These are phyloP conservation scores for Mucor indicus DNA, from an alignment of 371 early-diverging fungal species.

Conservation along the genomic window DNA sequence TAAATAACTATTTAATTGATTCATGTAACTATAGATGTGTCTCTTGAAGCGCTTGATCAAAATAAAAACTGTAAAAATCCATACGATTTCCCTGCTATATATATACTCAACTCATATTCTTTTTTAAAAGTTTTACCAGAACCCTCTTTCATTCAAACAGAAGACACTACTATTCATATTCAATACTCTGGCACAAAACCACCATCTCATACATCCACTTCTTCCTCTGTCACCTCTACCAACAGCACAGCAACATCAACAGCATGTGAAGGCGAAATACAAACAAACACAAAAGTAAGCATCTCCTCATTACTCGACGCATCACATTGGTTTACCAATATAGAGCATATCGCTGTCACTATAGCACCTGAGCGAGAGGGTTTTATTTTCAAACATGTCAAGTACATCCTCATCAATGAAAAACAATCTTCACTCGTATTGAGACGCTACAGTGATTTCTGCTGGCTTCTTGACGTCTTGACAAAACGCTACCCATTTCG, in stretches of 20 bases:
- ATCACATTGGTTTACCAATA: conserved; percentile 45
- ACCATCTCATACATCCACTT: background rate
- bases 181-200: conserved; percentile 18
- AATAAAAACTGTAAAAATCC: conserved; percentile 25
- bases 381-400: conserved; percentile 51
- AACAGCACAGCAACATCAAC: background rate
- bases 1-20: no score
- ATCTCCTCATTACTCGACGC: conserved; percentile 13
- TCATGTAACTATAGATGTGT: conserved; percentile 21
- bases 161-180: background rate
- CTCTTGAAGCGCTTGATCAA: conserved; percentile 22
- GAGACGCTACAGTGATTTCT: conserved; percentile 48
- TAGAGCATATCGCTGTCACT: conserved; percentile 55
- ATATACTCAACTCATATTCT: background rate
- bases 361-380: conserved; percentile 72
- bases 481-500: conserved; percentile 40
- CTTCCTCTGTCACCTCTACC: no score
- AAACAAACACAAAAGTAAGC: no score
- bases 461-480: conserved; percentile 41
- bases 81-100: no score
- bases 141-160: conserved; percentile 7
- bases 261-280: no score
- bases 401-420: conserved; percentile 45
- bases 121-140: conserved; percentile 30
- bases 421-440: conserved; percentile 38